These are phyloP conservation scores for Leccinum fallax DNA, from an alignment of 1,284 basidiomycete genomes.

Conservation along the genomic window DNA sequence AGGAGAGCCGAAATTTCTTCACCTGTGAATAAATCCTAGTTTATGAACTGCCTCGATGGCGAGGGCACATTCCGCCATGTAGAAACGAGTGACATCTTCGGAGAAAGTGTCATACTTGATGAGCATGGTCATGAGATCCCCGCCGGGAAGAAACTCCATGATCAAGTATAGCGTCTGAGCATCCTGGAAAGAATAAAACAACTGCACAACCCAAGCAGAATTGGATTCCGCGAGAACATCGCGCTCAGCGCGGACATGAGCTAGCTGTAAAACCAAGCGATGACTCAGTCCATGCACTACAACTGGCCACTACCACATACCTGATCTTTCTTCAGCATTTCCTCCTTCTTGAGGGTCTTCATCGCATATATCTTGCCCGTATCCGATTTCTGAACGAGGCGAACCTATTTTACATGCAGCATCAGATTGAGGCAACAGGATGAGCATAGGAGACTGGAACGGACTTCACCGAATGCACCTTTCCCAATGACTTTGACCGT, in stretches of 20 bases:
- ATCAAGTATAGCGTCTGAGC: conserved; percentile 93
- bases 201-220: conserved; percentile 96
- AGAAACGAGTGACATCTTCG: conserved; percentile 98
- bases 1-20: not conserved
- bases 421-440: conserved; percentile 54
- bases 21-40: conserved; percentile 91
- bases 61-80: conserved; percentile 93
- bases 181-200: conserved; percentile 99
- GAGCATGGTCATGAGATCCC: conserved; percentile 98
- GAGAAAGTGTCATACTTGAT: conserved; percentile 99
- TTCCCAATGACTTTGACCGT: conserved; percentile 96
- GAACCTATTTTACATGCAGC: conserved; percentile 68
- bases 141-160: conserved; percentile 99
- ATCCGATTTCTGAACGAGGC: conserved; percentile 95
- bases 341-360: conserved; percentile 97
- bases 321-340: conserved; percentile 99
- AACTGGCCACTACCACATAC: conserved; percentile 43
- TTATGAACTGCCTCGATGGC: conserved; percentile 92
- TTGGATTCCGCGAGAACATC: conserved; percentile 98
- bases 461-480: conserved; percentile 90
- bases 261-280: conserved; percentile 62
- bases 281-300: conserved; percentile 34
- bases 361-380: conserved; percentile 99
- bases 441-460: conserved; percentile 14
- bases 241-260: conserved; percentile 81